Evolutionary conservation across 2,329 filamentous ascomycete species (phyloP).

Genomic region (Neonectria ditissima): DNA sequence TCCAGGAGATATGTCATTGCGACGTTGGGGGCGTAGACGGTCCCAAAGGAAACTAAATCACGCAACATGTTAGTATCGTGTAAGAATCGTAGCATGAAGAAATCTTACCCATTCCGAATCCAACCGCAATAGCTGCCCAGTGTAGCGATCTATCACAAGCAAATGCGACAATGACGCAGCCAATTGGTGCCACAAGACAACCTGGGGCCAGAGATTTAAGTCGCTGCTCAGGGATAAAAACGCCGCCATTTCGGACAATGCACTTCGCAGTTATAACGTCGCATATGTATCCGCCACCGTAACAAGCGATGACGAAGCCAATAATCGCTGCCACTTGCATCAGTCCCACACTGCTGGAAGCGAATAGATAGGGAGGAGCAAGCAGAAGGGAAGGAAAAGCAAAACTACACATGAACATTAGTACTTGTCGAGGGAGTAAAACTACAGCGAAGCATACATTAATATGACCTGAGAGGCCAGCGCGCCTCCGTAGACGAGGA

Average conservation of each 20-base stretch:
- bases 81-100: no score
- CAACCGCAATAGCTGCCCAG: constrained; percentile 10
- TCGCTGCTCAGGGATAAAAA: constrained; percentile 10
- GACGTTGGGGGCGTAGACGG: constrained; percentile 12
- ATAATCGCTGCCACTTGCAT: constrained; percentile 12
- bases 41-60: constrained; percentile 10
- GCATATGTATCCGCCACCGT: constrained; percentile 8
- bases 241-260: constrained; percentile 4
- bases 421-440: neutral
- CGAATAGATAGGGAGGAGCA: neutral
- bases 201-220: neutral
- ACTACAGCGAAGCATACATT: neutral
- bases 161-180: constrained; percentile 5
- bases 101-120: constrained; percentile 17
- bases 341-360: constrained; percentile 11
- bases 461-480: constrained; percentile 8
- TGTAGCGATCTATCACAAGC: constrained; percentile 6
- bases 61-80: neutral
- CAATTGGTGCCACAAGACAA: constrained; percentile 5
- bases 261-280: constrained; percentile 12
- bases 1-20: constrained; percentile 18
- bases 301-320: constrained; percentile 13
- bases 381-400: constrained; percentile 7
- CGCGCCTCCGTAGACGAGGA: constrained; percentile 6
- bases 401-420: neutral